Conservation (phyloP, 331 rosid genomes). For the Acacia concinna region DNA sequence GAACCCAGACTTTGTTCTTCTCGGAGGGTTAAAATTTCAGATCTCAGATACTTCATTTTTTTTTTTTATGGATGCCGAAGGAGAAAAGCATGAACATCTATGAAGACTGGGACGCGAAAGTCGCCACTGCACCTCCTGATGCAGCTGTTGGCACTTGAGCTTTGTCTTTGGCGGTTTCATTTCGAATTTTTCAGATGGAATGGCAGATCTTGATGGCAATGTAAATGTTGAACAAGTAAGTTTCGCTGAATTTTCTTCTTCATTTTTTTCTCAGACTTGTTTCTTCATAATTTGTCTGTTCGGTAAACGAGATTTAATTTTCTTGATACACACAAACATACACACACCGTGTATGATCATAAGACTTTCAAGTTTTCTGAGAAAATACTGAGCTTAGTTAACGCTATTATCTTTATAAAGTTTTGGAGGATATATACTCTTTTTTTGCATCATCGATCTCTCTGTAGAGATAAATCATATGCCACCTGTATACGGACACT, state of each 20-base stretch:
- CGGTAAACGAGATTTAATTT: not conserved
- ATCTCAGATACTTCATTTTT: not conserved
- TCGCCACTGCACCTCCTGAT: slow-evolving; percentile 49
- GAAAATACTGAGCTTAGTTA: not conserved
- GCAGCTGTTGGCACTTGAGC: slow-evolving; percentile 64
- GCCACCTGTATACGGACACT: not conserved
- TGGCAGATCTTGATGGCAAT: slow-evolving; percentile 83
- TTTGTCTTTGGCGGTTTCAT: slow-evolving; percentile 55
- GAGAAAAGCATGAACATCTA: slow-evolving; percentile 61
- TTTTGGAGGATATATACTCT: not conserved
- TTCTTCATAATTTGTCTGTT: not conserved
- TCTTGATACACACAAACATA: not conserved
- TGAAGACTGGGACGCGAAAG: slow-evolving; percentile 60
- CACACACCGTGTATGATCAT: not conserved
- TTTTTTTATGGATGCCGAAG: slow-evolving; percentile 72
- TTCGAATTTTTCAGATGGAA: slow-evolving; percentile 80
- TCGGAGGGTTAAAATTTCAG: not conserved
- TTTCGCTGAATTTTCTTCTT: slow-evolving; percentile 21
- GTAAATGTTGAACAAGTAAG: slow-evolving; percentile 82
- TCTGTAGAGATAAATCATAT: not conserved
- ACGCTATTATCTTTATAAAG: not conserved
- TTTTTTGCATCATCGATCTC: not conserved
- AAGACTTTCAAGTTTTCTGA: not conserved
- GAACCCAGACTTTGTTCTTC: slow-evolving; percentile 6
- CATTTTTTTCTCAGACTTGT: not conserved